These are phyloP conservation scores for Parietaria judaica DNA, from an alignment of 306 rosid species.

Conservation along the genomic window DNA sequence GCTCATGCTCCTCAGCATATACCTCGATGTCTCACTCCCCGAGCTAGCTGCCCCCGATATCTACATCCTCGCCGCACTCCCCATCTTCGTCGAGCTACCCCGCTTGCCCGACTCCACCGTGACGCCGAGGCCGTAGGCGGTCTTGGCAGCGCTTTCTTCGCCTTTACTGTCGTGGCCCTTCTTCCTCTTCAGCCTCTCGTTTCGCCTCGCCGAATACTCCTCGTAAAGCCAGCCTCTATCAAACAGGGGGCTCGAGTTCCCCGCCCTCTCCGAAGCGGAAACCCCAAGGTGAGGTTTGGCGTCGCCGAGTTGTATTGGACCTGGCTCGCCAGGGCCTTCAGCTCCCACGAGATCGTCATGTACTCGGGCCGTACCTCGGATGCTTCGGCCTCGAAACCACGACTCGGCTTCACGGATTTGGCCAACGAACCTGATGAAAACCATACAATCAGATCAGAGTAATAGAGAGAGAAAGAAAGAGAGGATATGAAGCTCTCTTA, in stretches of 20 bases:
- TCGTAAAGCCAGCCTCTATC: constrained; percentile 77
- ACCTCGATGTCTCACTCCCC: constrained; percentile 53
- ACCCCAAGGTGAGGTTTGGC: background rate
- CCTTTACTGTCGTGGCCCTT: constrained; percentile 25
- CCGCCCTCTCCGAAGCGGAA: too few species aligned
- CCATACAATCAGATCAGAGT: too few species aligned
- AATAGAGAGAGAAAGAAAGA: too few species aligned
- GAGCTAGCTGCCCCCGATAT: constrained; percentile 50
- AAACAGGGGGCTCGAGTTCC: constrained; percentile 21
- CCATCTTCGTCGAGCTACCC: constrained; percentile 45
- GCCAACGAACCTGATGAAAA: constrained; percentile 46
- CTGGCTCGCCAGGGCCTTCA: constrained; percentile 49
- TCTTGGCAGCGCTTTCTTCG: background rate
- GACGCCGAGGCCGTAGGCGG: constrained; percentile 47
- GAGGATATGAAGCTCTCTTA: too few species aligned
- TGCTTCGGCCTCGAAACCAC: constrained; percentile 23
- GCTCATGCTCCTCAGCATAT: constrained; percentile 74
- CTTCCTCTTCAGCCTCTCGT: constrained; percentile 77
- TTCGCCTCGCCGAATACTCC: constrained; percentile 74
- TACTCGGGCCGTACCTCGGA: constrained; percentile 64
- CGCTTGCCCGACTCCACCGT: constrained; percentile 57
- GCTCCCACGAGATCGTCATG: constrained; percentile 58
- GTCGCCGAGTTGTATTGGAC: constrained; percentile 41
- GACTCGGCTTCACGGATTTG: constrained; percentile 38
- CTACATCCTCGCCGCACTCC: constrained; percentile 42